Conservation (phyloP, 495 filamentous ascomycete genomes). For the Pseudomonodictys pantanalensis region DNA sequence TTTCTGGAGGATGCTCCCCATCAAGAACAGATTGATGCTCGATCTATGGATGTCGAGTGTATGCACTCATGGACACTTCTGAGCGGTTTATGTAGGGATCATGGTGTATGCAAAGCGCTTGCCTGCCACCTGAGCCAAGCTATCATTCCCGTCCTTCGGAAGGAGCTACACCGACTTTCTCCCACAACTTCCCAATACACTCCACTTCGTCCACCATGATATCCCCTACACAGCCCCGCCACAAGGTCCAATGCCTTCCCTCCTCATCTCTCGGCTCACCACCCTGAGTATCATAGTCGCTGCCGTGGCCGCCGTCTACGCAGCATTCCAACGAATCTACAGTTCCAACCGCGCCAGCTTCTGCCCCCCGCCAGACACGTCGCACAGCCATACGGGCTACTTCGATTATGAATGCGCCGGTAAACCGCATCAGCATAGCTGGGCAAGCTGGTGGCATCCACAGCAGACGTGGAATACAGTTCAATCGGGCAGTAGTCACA, state of each 20-base stretch:
- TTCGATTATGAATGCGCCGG: conserved; percentile 22
- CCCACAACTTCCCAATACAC: too few relatives aligned
- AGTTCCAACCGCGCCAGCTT: not conserved
- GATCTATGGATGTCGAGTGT: too few relatives aligned
- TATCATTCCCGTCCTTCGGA: not conserved
- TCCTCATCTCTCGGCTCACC: too few relatives aligned
- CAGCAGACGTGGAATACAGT: conserved; percentile 8
- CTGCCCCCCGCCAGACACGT: not conserved
- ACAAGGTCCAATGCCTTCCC: not conserved
- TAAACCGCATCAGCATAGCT: conserved; percentile 31
- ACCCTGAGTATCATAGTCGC: not conserved
- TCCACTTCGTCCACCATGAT: too few relatives aligned
- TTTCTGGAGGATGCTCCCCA: too few relatives aligned
- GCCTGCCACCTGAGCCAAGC: not conserved
- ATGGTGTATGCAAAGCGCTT: not conserved
- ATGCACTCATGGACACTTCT: too few relatives aligned
- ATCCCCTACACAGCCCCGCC: not conserved
- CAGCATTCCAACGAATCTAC: not conserved
- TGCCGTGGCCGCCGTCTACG: not conserved
- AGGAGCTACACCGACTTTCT: not conserved
- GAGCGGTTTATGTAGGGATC: too few relatives aligned
- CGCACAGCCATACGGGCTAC: conserved; percentile 3
- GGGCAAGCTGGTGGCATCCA: conserved; percentile 36
- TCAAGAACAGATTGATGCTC: too few relatives aligned
- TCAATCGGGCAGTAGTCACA: not conserved